These are phyloP conservation scores for Fusarium sp. DNA, from an alignment of 2,329 filamentous ascomycete genomes.

Conservation along the genomic window DNA sequence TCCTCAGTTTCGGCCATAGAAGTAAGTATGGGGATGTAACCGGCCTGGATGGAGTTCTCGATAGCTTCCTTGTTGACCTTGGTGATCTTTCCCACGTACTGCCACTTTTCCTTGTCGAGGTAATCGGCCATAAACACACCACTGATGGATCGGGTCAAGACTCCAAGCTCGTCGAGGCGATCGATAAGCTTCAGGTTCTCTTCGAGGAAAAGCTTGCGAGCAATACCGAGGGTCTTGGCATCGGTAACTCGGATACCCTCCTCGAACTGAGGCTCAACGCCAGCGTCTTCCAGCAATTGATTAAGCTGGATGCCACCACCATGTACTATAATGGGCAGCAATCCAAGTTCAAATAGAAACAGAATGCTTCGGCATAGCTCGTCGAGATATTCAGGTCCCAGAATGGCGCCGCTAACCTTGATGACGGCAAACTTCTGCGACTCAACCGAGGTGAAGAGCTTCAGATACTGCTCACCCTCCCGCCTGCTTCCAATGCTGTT, in stretches of 20 bases:
- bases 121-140: conserved; percentile 95
- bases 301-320: conserved; percentile 96
- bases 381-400: conserved; percentile 87
- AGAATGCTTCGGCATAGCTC: conserved; percentile 89
- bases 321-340: conserved; percentile 96
- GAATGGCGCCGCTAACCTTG: conserved; percentile 96
- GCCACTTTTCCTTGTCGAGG: conserved; percentile 95
- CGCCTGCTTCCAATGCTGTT: conserved; percentile 97
- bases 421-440: conserved; percentile 98
- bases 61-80: conserved; percentile 91
- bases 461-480: conserved; percentile 97
- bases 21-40: conserved; percentile 92
- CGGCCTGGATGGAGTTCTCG: conserved; percentile 88
- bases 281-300: conserved; percentile 87
- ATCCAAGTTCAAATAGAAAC: conserved; percentile 92
- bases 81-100: conserved; percentile 95
- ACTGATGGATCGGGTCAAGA: conserved; percentile 88
- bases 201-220: conserved; percentile 91
- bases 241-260: conserved; percentile 97
- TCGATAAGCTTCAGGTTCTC: conserved; percentile 85
- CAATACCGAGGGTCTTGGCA: conserved; percentile 91
- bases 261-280: conserved; percentile 94
- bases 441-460: conserved; percentile 95
- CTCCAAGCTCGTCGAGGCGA: conserved; percentile 88
- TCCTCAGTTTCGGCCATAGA: conserved; percentile 96